These are phyloP conservation scores for Erythrobasidium hasegawianum DNA, from an alignment of 1,284 basidiomycete species.

Conservation along the genomic window DNA sequence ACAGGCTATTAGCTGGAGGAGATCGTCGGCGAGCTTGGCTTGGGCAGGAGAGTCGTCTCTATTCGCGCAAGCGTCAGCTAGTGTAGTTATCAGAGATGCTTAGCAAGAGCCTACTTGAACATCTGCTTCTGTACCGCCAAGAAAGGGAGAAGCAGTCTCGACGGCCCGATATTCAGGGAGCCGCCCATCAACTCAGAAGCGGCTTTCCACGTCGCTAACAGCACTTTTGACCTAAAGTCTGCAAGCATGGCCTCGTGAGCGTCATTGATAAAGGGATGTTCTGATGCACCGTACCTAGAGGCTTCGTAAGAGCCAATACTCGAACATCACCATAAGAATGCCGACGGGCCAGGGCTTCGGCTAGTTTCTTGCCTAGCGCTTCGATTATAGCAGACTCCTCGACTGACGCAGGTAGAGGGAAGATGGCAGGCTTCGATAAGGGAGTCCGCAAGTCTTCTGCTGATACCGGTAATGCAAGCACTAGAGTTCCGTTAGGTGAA, in stretches of 20 bases:
- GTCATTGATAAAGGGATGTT: too few species aligned
- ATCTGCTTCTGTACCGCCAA: constrained; percentile 11
- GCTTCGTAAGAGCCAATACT: background rate
- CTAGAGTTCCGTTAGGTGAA: background rate
- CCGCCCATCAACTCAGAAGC: background rate
- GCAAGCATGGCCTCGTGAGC: too few species aligned
- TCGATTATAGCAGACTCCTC: background rate
- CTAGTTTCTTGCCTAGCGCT: background rate
- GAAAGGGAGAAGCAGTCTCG: constrained; percentile 14
- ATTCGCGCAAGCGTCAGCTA: too few species aligned
- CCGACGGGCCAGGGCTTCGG: background rate
- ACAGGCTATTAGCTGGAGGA: constrained; percentile 10
- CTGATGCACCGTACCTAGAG: background rate
- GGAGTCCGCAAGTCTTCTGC: background rate
- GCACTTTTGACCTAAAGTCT: background rate
- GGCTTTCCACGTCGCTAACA: constrained; percentile 6
- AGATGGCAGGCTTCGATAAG: background rate
- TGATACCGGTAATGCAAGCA: background rate
- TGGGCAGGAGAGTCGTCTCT: background rate
- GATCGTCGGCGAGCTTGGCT: background rate
- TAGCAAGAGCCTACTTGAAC: background rate
- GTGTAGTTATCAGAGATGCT: too few species aligned
- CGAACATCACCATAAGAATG: background rate
- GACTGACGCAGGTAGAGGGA: background rate
- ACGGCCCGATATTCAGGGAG: constrained; percentile 3